Conservation (phyloP, 164 flowering plant species). For the Hamamelis virginiana region DNA sequence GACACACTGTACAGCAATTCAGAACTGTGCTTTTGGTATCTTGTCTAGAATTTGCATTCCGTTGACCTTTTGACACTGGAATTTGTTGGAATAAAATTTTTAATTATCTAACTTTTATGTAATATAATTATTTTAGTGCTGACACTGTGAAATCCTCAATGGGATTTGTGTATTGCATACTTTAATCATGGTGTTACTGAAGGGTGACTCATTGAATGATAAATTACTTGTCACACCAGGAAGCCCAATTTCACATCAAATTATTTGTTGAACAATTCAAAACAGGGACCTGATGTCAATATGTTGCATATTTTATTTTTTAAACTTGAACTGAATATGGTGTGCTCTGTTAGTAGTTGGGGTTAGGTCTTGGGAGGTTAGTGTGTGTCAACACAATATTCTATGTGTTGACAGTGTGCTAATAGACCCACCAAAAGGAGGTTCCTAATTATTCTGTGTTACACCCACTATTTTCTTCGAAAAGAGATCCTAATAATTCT, state of each 20-base stretch:
- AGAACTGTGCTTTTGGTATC: neutral
- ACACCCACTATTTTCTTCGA: slow-evolving; percentile 9
- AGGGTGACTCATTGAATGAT: neutral
- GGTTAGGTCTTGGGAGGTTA: neutral
- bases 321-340: neutral
- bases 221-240: neutral
- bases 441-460: neutral
- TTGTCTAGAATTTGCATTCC: neutral
- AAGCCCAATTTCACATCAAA: neutral
- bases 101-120: neutral
- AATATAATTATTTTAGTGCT: slow-evolving; percentile 10
- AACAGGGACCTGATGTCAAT: neutral
- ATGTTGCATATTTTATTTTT: neutral
- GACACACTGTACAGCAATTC: neutral
- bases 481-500: too few relatives aligned
- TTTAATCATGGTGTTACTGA: slow-evolving; percentile 5
- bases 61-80: neutral
- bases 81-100: neutral
- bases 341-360: slow-evolving; percentile 2
- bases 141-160: slow-evolving; percentile 2
- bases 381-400: too few relatives aligned
- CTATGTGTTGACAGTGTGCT: too few relatives aligned
- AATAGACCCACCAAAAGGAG: slow-evolving; percentile 13
- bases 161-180: neutral
- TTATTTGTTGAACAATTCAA: slow-evolving; percentile 6